Percentiles rank a stretch among this genome's conserved stretches.
Conservation (phyloP, 164 flowering plant species). For the Stephania yunnanensis region DNA sequence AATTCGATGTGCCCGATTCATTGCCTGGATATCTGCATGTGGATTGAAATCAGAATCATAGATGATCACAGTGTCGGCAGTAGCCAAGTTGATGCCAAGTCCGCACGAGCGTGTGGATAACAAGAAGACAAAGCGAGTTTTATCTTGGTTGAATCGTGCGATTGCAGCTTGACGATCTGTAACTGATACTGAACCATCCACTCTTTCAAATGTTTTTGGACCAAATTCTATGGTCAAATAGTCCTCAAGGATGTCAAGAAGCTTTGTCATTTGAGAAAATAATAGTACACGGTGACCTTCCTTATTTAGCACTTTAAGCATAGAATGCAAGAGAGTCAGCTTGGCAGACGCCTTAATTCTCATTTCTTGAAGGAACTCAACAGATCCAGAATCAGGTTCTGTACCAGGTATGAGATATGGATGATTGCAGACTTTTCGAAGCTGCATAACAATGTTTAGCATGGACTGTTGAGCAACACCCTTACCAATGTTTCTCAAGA, state of each 20-base stretch:
- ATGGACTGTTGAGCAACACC: constrained; percentile 95
- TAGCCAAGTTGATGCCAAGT: constrained; percentile 95
- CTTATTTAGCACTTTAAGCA: constrained; percentile 71
- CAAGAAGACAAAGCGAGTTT: constrained; percentile 85
- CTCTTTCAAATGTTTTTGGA: constrained; percentile 89
- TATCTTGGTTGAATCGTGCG: constrained; percentile 92
- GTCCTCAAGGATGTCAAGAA: constrained; percentile 98
- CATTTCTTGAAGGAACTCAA: constrained; percentile 98
- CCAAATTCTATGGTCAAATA: constrained; percentile 88
- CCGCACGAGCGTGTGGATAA: constrained; percentile 98
- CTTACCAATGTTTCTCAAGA: constrained; percentile 83
- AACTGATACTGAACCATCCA: constrained; percentile 97
- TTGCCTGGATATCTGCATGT: constrained; percentile 99
- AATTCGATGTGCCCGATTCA: constrained; percentile 99
- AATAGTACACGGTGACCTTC: constrained; percentile 95
- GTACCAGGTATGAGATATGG: constrained; percentile 98
- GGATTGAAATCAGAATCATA: constrained; percentile 99
- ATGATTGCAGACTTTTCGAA: constrained; percentile 96
- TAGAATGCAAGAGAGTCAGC: constrained; percentile 85
- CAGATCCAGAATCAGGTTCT: constrained; percentile 90
- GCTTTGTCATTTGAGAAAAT: constrained; percentile 99
- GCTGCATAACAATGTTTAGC: constrained; percentile 98
- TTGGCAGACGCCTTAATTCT: constrained; percentile 97
- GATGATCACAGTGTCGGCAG: constrained; percentile 96
- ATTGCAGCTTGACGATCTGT: constrained; percentile 94